Conservation (phyloP, 2,329 filamentous ascomycete genomes). For the Trichoderma harzianum region DNA sequence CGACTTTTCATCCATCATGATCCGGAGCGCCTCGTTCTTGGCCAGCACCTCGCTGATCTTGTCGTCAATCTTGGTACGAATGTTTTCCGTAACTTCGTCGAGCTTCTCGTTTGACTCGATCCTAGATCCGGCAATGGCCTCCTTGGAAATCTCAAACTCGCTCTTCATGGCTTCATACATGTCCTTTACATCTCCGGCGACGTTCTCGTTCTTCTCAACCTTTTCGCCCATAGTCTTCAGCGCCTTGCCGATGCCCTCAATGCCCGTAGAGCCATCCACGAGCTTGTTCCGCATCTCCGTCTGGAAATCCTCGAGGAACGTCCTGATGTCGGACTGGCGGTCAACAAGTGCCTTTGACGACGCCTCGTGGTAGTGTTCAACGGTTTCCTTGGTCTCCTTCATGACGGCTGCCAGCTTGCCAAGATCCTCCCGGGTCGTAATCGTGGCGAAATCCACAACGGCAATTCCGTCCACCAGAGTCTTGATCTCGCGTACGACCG, state of each 20-base stretch:
- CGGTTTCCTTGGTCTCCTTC: slow-evolving; percentile 66
- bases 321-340: slow-evolving; percentile 75
- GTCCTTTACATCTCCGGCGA: slow-evolving; percentile 64
- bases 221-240: slow-evolving; percentile 65
- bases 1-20: slow-evolving; percentile 68
- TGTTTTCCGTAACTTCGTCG: slow-evolving; percentile 51
- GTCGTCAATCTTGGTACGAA: slow-evolving; percentile 58
- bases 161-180: slow-evolving; percentile 72
- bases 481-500: slow-evolving; percentile 83
- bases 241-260: slow-evolving; percentile 70
- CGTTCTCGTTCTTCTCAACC: slow-evolving; percentile 53
- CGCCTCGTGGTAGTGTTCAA: slow-evolving; percentile 65
- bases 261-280: slow-evolving; percentile 66
- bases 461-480: slow-evolving; percentile 69
- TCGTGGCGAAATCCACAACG: slow-evolving; percentile 64
- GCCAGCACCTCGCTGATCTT: slow-evolving; percentile 72
- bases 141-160: slow-evolving; percentile 84
- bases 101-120: slow-evolving; percentile 81
- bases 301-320: slow-evolving; percentile 73
- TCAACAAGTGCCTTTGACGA: slow-evolving; percentile 79
- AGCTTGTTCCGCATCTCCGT: slow-evolving; percentile 73
- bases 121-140: slow-evolving; percentile 74
- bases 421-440: slow-evolving; percentile 76
- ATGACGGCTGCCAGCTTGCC: slow-evolving; percentile 61
- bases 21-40: slow-evolving; percentile 86